These are phyloP conservation scores for Boletus semigastroideus DNA, from an alignment of 1,284 basidiomycete species.

Conservation along the genomic window DNA sequence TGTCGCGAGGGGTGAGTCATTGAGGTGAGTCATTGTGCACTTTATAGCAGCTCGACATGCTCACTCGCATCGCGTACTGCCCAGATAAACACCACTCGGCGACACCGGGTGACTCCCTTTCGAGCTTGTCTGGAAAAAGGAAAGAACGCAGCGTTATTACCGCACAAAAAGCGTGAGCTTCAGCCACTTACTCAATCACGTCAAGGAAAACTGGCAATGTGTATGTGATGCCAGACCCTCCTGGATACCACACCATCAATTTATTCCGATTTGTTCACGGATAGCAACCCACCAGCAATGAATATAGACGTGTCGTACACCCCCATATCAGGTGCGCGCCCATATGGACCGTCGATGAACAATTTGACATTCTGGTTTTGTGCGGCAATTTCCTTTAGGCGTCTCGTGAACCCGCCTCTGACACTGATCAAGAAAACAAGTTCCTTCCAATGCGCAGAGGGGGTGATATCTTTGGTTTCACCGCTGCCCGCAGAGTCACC, in stretches of 20 bases:
- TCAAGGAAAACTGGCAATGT: conserved; percentile 41
- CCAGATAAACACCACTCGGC: conserved; percentile 40
- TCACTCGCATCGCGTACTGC: conserved; percentile 38
- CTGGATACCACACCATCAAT: conserved; percentile 14
- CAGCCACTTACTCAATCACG: conserved; percentile 35
- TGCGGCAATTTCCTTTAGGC: conserved; percentile 31
- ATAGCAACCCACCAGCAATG: conserved; percentile 34
- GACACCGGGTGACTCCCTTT: conserved; percentile 22
- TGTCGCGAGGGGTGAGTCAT: neutral
- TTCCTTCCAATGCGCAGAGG: conserved; percentile 36
- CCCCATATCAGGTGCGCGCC: conserved; percentile 35
- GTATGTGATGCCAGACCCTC: conserved; percentile 45
- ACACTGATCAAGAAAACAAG: conserved; percentile 53
- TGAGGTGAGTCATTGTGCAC: neutral
- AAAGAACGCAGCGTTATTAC: neutral
- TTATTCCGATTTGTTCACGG: neutral
- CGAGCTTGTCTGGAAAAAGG: conserved; percentile 26
- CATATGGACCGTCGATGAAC: conserved; percentile 47
- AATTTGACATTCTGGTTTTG: conserved; percentile 29
- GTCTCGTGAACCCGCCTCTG: conserved; percentile 42
- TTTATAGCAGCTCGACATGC: neutral
- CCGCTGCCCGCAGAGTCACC: neutral
- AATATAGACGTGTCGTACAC: conserved; percentile 39
- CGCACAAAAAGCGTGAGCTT: no score
- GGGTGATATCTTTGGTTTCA: neutral